Conservation (phyloP, 1,284 basidiomycete species). For the Ganoderma lingzhi region DNA sequence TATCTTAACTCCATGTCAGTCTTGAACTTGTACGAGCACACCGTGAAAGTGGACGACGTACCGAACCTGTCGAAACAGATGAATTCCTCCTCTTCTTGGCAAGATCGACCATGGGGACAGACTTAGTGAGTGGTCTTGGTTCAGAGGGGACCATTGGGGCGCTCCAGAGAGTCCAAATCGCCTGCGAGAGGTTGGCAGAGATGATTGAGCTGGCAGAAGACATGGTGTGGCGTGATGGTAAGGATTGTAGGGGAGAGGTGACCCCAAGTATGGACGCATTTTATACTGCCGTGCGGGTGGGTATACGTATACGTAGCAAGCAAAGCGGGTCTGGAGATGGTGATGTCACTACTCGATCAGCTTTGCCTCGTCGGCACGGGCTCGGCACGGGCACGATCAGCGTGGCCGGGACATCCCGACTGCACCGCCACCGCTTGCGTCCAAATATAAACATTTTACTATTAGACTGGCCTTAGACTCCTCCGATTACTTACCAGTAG, state of each 20-base stretch:
- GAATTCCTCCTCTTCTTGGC: background rate
- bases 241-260: background rate
- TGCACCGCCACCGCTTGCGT: background rate
- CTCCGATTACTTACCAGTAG: no score
- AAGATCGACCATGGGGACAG: conserved; percentile 27
- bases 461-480: background rate
- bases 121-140: conserved; percentile 16
- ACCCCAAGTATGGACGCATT: background rate
- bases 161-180: conserved; percentile 34
- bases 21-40: background rate
- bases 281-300: background rate
- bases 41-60: conserved; percentile 1
- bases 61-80: conserved; percentile 13
- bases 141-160: conserved; percentile 38
- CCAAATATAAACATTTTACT: background rate
- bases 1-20: conserved; percentile 1
- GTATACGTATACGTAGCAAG: background rate
- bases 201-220: conserved; percentile 12
- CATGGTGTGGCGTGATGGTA: background rate
- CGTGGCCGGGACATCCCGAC: background rate
- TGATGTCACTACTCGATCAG: background rate
- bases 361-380: background rate
- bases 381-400: background rate
- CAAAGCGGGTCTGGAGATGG: background rate
- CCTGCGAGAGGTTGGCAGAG: conserved; percentile 25